These are phyloP conservation scores for Sarcomyxa edulis DNA, from an alignment of 768 basidiomycete species.

Conservation along the genomic window DNA sequence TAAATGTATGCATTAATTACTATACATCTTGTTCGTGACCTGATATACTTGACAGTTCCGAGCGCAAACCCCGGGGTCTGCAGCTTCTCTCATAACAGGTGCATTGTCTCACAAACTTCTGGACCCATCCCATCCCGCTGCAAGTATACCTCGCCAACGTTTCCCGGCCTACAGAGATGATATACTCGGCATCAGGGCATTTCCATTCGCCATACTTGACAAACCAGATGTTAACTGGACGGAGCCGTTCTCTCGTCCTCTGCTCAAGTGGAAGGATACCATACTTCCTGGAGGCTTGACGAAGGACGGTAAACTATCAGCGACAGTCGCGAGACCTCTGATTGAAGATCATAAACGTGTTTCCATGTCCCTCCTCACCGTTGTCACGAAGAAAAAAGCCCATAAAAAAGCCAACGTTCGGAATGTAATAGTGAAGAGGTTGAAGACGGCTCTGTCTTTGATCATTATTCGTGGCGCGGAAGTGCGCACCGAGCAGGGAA, in stretches of 20 bases:
- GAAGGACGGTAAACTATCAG: background rate
- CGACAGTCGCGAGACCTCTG: conserved; percentile 7
- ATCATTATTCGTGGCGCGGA: conserved; percentile 37
- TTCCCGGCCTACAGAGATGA: conserved; percentile 12
- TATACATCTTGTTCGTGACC: conserved; percentile 24
- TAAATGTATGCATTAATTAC: too few relatives aligned
- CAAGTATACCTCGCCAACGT: background rate
- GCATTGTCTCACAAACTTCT: conserved; percentile 11
- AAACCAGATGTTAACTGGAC: conserved; percentile 15
- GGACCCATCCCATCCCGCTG: conserved; percentile 25
- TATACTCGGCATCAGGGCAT: conserved; percentile 19
- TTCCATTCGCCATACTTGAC: conserved; percentile 25
- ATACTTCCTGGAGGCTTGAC: conserved; percentile 1
- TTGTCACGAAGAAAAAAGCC: conserved; percentile 30
- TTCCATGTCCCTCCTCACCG: conserved; percentile 32
- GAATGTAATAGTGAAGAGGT: conserved; percentile 20
- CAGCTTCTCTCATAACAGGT: conserved; percentile 10
- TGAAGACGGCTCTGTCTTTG: conserved; percentile 34
- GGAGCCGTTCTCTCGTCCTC: conserved; percentile 13
- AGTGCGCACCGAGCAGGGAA: too few relatives aligned
- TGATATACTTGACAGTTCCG: background rate
- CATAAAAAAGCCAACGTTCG: conserved; percentile 26
- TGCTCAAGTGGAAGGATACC: conserved; percentile 6
- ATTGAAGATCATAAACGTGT: conserved; percentile 14
- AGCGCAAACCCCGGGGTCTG: conserved; percentile 24